Evolutionary conservation across 495 filamentous ascomycete genomes (phyloP).

Genomic region (Pseudevernia furfuracea): DNA sequence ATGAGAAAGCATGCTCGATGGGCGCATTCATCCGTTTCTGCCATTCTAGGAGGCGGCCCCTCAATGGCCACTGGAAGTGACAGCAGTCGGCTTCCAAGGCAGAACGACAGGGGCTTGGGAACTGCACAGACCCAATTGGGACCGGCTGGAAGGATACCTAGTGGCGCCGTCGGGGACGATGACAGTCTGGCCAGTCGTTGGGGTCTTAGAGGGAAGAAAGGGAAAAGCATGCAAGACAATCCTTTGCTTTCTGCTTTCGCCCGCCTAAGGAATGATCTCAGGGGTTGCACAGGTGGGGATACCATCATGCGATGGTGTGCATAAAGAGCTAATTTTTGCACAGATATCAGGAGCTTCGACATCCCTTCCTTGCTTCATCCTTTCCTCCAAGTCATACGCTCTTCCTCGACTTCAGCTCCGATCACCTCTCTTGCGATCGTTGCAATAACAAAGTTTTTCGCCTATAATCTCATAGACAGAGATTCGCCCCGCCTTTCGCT

Average conservation of each 20-base stretch:
- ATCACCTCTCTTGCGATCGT: conserved; percentile 92
- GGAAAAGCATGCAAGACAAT: conserved; percentile 97
- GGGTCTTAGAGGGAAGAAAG: conserved; percentile 93
- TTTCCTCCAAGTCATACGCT: conserved; percentile 94
- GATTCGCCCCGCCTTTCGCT: conserved; percentile 76
- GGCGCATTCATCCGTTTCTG: conserved; percentile 92
- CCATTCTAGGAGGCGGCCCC: conserved; percentile 79
- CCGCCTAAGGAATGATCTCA: conserved; percentile 77
- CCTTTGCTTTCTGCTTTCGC: conserved; percentile 94
- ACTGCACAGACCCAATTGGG: neutral
- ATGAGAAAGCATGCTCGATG: conserved; percentile 97
- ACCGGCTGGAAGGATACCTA: conserved; percentile 6
- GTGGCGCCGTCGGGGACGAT: conserved; percentile 37
- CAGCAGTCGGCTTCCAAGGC: conserved; percentile 13
- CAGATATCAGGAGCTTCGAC: conserved; percentile 84
- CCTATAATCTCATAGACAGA: conserved; percentile 80
- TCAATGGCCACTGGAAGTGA: conserved; percentile 16
- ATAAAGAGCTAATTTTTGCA: conserved; percentile 16
- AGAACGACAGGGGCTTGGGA: conserved; percentile 1
- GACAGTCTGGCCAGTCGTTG: conserved; percentile 58
- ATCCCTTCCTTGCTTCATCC: conserved; percentile 84
- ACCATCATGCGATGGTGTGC: neutral
- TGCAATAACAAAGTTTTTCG: conserved; percentile 95
- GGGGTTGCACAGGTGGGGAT: conserved; percentile 69
- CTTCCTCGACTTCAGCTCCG: conserved; percentile 89